Evolutionary conservation across 768 basidiomycete species (phyloP).

Genomic region (Termitomyces sp.): DNA sequence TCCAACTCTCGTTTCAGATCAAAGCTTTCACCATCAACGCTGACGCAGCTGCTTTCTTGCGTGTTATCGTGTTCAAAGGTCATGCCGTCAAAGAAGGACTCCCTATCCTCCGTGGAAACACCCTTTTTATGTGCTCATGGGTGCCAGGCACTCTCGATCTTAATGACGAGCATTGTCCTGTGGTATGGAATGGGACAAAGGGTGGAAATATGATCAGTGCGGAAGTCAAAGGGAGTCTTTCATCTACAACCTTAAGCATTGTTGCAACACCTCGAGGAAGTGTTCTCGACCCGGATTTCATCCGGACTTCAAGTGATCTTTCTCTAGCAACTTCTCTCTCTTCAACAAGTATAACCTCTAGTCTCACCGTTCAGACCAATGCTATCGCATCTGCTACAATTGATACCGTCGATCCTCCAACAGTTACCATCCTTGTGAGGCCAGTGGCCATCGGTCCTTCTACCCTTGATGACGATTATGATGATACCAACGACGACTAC

Average conservation of each 20-base stretch:
- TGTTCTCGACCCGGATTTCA: not conserved
- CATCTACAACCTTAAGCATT: not conserved
- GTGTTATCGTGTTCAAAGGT: conserved; percentile 43
- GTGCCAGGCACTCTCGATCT: conserved; percentile 39
- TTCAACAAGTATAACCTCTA: conserved; percentile 5
- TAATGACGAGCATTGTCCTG: conserved; percentile 32
- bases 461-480: not conserved
- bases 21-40: conserved; percentile 63
- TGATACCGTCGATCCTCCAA: conserved; percentile 1
- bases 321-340: conserved; percentile 8
- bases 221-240: not conserved
- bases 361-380: not conserved
- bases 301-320: not conserved
- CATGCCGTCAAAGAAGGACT: conserved; percentile 43
- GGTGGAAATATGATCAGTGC: not conserved
- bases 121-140: conserved; percentile 53
- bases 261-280: not conserved
- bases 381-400: not conserved
- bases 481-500: conserved; percentile 13
- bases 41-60: conserved; percentile 47
- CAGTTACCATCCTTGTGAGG: conserved; percentile 22
- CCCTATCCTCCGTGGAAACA: conserved; percentile 40
- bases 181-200: conserved; percentile 49
- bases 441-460: conserved; percentile 8
- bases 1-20: conserved; percentile 67